Percentiles rank a stretch among this genome's conserved stretches.
These are phyloP conservation scores for Avena eriantha DNA, from an alignment of 176 grass and related monocot genomes.

Conservation along the genomic window DNA sequence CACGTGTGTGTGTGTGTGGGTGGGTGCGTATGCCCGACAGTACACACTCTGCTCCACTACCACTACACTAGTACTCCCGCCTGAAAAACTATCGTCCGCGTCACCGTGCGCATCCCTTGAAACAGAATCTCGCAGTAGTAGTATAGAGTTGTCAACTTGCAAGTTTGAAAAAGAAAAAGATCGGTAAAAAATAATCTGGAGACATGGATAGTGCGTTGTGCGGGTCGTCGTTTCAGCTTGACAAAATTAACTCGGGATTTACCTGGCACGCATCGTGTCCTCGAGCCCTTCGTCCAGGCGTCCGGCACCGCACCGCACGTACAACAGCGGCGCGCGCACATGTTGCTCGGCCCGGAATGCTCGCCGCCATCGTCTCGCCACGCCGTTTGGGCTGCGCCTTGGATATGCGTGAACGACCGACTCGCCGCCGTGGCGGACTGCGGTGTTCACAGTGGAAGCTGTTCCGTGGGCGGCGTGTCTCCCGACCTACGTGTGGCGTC, in stretches of 20 bases:
- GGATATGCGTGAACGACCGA: too few relatives aligned
- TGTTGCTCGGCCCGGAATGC: too few relatives aligned
- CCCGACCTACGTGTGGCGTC: too few relatives aligned
- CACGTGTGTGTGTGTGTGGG: background rate
- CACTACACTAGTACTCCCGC: background rate
- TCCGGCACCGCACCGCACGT: background rate
- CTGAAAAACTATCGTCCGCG: background rate
- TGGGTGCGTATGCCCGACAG: background rate
- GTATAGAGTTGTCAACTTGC: background rate
- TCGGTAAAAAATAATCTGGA: background rate
- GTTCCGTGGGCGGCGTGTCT: too few relatives aligned
- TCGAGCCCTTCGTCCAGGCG: constrained; percentile 24
- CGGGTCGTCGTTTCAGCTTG: background rate
- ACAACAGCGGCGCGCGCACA: too few relatives aligned
- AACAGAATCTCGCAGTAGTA: background rate
- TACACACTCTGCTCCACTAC: background rate
- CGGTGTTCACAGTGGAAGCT: too few relatives aligned
- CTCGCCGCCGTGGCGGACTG: too few relatives aligned
- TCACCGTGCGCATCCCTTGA: background rate
- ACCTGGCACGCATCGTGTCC: background rate
- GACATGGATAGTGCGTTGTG: background rate
- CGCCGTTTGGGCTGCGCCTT: too few relatives aligned
- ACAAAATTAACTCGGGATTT: background rate
- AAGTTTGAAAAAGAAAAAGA: background rate
- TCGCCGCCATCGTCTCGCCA: too few relatives aligned